phyloP scores from a whole-genome alignment of 2,329 filamentous ascomycete genomes.

The Davidsoniella virescens region DNA sequence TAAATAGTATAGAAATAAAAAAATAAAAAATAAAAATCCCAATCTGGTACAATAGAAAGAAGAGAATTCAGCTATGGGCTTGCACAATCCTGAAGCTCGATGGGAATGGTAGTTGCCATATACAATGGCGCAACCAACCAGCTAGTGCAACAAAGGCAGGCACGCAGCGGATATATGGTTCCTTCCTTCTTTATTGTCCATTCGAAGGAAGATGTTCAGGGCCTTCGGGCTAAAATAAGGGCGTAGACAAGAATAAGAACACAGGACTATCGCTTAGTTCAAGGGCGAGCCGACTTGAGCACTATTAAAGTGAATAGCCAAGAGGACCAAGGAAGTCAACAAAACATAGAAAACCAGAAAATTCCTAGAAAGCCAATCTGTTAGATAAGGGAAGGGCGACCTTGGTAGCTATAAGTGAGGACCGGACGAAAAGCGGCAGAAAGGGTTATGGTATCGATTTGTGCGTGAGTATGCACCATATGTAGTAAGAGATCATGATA shows the following conservation, averaged over 20 bases:
- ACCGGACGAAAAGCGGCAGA: too few relatives aligned
- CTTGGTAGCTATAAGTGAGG: too few relatives aligned
- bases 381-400: too few relatives aligned
- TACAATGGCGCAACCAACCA: not conserved
- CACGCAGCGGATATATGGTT: conserved; percentile 3
- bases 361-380: too few relatives aligned
- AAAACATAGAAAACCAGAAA: not conserved
- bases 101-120: conserved; percentile 1
- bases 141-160: not conserved
- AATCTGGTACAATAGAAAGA: not conserved
- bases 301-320: too few relatives aligned
- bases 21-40: not conserved
- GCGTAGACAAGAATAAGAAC: not conserved
- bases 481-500: not conserved
- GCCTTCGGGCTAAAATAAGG: not conserved
- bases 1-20: not conserved
- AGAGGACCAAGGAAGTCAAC: not conserved
- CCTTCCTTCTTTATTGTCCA: conserved; percentile 1
- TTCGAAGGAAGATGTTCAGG: not conserved
- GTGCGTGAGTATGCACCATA: not conserved
- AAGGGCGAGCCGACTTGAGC: too few relatives aligned
- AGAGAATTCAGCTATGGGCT: not conserved
- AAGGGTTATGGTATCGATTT: not conserved
- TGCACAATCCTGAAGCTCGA: not conserved
- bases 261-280: not conserved